Percentiles rank a stretch among this genome's conserved stretches.
phyloP scores from a whole-genome alignment of 768 basidiomycete species.

The Scleroderma citrinum region DNA sequence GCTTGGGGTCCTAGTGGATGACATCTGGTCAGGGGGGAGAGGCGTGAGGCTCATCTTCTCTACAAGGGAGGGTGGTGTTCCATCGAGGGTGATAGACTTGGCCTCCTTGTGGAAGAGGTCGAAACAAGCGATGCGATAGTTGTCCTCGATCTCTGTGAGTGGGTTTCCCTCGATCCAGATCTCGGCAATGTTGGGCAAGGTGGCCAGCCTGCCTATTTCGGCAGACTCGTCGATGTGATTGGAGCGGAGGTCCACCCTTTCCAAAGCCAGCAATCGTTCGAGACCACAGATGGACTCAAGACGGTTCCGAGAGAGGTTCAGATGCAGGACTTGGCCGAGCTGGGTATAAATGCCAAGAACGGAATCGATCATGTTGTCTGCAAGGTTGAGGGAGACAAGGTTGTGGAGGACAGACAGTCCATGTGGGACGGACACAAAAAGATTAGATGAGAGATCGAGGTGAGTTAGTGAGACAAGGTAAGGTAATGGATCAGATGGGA shows the following conservation, averaged over 20 bases:
- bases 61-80: slow-evolving; percentile 59
- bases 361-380: slow-evolving; percentile 96
- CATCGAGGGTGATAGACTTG: slow-evolving; percentile 74
- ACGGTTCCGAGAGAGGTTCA: slow-evolving; percentile 83
- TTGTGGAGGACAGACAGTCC: slow-evolving; percentile 70
- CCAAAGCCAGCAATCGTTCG: slow-evolving; percentile 80
- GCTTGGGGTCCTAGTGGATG: slow-evolving; percentile 31
- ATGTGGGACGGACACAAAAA: slow-evolving; percentile 81
- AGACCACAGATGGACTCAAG: slow-evolving; percentile 94
- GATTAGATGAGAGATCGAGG: slow-evolving; percentile 87
- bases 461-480: slow-evolving; percentile 71
- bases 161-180: slow-evolving; percentile 87
- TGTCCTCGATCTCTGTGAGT: slow-evolving; percentile 60
- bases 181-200: slow-evolving; percentile 71
- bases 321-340: slow-evolving; percentile 66
- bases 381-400: slow-evolving; percentile 88
- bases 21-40: slow-evolving; percentile 46
- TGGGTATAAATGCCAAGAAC: slow-evolving; percentile 82
- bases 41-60: slow-evolving; percentile 57
- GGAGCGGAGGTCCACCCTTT: slow-evolving; percentile 76
- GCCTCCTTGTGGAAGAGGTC: slow-evolving; percentile 81
- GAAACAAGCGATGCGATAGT: slow-evolving; percentile 75
- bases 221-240: slow-evolving; percentile 79
- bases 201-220: slow-evolving; percentile 79
- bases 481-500: slow-evolving; percentile 61